A percentile compares a stretch with the other conserved stretches of the same genome.
Conservation (phyloP, 164 flowering plant genomes). For the Aristolochia californica region DNA sequence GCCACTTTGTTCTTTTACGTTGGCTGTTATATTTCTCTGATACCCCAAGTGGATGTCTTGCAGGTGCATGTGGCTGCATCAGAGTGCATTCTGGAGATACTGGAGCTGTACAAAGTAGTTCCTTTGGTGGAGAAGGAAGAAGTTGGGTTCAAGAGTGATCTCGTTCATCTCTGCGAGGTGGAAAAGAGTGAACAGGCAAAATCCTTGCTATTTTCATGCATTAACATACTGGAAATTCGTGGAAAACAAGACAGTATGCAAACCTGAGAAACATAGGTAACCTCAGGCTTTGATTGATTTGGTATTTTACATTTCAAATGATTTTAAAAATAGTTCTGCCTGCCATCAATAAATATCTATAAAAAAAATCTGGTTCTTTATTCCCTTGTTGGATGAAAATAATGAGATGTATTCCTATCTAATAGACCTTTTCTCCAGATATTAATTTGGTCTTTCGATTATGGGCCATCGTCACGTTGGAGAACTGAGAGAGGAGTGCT, state of each 20-base stretch:
- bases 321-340: no score
- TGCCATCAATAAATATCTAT: no score
- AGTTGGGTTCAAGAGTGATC: slow-evolving; percentile 37
- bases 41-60: not conserved
- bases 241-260: not conserved
- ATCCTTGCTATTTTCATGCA: slow-evolving; percentile 41
- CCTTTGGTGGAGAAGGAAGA: slow-evolving; percentile 18
- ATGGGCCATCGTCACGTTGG: no score
- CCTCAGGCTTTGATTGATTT: not conserved
- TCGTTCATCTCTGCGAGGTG: slow-evolving; percentile 40
- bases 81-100: slow-evolving; percentile 68
- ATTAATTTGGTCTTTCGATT: no score
- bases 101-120: slow-evolving; percentile 19
- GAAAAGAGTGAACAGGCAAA: slow-evolving; percentile 84
- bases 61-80: slow-evolving; percentile 85
- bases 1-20: not conserved
- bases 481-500: no score
- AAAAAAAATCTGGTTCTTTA: no score
- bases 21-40: not conserved
- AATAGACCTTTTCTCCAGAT: no score
- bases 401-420: no score
- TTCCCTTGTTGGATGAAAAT: no score
- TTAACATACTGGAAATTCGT: slow-evolving; percentile 31
- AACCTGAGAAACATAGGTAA: slow-evolving; percentile 2
- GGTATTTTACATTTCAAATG: not conserved